A percentile compares a stretch with the other conserved stretches of the same genome.
These are phyloP conservation scores for Melocanna baccifera DNA, from an alignment of 176 grass and related monocot species.

Conservation along the genomic window DNA sequence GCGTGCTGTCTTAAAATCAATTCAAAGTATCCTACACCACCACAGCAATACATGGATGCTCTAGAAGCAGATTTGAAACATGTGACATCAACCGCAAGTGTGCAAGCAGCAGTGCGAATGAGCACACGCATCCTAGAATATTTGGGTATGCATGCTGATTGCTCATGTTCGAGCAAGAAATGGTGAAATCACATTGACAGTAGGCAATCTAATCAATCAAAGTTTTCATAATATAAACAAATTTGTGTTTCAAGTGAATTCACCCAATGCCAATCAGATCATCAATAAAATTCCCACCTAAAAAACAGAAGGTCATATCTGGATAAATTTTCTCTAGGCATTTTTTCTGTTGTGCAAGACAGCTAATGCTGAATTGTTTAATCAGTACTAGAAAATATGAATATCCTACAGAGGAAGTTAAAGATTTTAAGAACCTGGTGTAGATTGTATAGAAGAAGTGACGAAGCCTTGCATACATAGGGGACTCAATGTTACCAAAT, in stretches of 20 bases:
- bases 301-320: neutral
- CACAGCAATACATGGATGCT: neutral
- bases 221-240: neutral
- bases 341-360: neutral
- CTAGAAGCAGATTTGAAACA: neutral
- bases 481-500: slow-evolving; percentile 95
- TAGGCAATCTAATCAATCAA: neutral
- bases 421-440: slow-evolving; percentile 44
- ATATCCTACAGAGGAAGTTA: neutral
- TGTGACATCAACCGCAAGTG: neutral
- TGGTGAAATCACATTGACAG: neutral
- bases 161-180: neutral
- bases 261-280: neutral
- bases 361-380: neutral
- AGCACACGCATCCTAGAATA: neutral
- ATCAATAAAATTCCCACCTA: neutral
- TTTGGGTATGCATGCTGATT: neutral
- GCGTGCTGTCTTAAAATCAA: neutral
- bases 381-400: neutral
- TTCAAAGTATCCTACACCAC: neutral
- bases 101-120: neutral
- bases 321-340: neutral
- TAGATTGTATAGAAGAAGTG: slow-evolving; percentile 93
- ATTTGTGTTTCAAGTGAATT: neutral
- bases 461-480: slow-evolving; percentile 83